Conservation (phyloP, 2,329 filamentous ascomycete genomes). For the Epichloe sibirici region DNA sequence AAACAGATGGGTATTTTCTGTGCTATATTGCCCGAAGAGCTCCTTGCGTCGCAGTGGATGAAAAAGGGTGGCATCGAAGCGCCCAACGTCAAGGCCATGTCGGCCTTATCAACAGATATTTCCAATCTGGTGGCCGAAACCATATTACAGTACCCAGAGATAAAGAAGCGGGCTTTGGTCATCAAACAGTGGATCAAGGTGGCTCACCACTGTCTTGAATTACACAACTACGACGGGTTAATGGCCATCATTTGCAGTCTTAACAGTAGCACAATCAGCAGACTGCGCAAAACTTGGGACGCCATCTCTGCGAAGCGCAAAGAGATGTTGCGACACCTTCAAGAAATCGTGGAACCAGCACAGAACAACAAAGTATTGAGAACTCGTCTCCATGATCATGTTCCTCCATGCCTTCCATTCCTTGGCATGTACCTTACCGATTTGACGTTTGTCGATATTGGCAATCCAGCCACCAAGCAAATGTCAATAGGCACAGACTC, state of each 20-base stretch:
- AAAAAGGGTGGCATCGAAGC: constrained; percentile 71
- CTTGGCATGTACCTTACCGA: constrained; percentile 95
- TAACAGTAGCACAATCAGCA: constrained; percentile 81
- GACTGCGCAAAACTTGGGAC: constrained; percentile 88
- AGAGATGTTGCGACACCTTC: constrained; percentile 63
- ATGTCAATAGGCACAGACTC: constrained; percentile 38
- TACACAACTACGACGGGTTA: constrained; percentile 91
- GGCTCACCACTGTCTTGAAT: constrained; percentile 69
- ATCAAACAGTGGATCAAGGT: constrained; percentile 99
- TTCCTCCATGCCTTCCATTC: constrained; percentile 88
- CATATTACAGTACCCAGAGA: constrained; percentile 76
- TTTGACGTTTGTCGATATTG: constrained; percentile 88
- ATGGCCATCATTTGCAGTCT: constrained; percentile 96
- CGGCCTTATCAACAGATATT: constrained; percentile 78
- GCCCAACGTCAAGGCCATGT: constrained; percentile 89
- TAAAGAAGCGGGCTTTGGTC: constrained; percentile 77
- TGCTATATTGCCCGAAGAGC: constrained; percentile 80
- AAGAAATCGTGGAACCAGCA: constrained; percentile 75
- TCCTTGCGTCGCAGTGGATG: constrained; percentile 86
- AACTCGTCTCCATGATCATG: constrained; percentile 68
- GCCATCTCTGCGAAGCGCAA: constrained; percentile 73
- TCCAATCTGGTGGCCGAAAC: constrained; percentile 89
- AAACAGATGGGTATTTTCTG: constrained; percentile 89
- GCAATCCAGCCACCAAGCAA: constrained; percentile 76
- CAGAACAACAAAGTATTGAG: constrained; percentile 86